These are phyloP conservation scores for Gracilaria domingensis DNA, from an alignment of 23 red algal species.

Conservation along the genomic window DNA sequence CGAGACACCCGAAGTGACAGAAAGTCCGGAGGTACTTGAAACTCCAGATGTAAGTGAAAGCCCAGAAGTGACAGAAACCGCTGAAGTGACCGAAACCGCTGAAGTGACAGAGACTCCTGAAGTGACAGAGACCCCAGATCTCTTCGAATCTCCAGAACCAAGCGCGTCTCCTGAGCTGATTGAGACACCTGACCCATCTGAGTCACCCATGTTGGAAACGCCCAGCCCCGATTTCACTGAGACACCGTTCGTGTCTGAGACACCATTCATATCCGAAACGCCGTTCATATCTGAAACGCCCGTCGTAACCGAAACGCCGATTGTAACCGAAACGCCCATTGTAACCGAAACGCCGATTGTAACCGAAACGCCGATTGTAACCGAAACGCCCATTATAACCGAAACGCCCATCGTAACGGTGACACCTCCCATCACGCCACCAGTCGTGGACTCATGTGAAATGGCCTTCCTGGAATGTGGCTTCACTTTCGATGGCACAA, in stretches of 20 bases:
- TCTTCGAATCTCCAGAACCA: not conserved
- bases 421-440: not conserved
- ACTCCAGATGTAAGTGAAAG: not conserved
- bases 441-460: constrained; percentile 1
- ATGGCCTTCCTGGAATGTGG: constrained; percentile 13
- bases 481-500: constrained; percentile 4
- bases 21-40: not conserved
- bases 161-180: not conserved
- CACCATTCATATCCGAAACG: not conserved
- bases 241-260: not conserved
- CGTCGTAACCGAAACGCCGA: not conserved
- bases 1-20: not conserved
- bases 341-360: not conserved
- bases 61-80: not conserved
- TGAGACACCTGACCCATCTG: not conserved
- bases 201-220: not conserved
- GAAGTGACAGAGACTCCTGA: constrained; percentile 18
- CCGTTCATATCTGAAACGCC: not conserved
- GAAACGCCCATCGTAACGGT: constrained; percentile 1
- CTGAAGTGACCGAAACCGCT: not conserved
- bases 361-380: not conserved
- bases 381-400: not conserved
- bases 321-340: not conserved
- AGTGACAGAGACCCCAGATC: not conserved
- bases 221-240: not conserved